phyloP scores from a whole-genome alignment of 2,329 filamentous ascomycete species.

The Emergomyces pasteurianus region DNA sequence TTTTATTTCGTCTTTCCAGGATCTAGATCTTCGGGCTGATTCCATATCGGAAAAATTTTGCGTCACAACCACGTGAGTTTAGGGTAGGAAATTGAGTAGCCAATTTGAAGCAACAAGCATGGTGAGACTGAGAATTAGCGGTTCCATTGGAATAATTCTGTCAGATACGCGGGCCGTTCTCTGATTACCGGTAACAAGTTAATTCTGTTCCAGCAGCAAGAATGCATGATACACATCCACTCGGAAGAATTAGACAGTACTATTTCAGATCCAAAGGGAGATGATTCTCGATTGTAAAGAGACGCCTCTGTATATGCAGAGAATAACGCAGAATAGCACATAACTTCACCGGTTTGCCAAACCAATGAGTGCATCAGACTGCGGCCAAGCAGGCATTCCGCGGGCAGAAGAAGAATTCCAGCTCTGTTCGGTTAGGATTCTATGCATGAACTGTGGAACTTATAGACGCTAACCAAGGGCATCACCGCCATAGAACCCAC shows the following conservation, averaged over 20 bases:
- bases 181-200: not conserved
- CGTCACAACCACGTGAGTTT: not conserved
- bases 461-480: not conserved
- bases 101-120: not conserved
- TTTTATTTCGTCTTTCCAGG: not conserved
- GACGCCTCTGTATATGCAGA: not conserved
- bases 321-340: not conserved
- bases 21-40: not conserved
- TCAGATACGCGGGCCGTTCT: not conserved
- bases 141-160: not conserved
- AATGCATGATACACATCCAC: not conserved
- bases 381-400: not conserved
- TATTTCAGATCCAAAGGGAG: not conserved
- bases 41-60: not conserved
- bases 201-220: not conserved
- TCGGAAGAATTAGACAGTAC: not conserved
- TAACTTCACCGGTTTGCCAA: not conserved
- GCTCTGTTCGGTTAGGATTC: not conserved
- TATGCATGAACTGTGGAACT: too few relatives aligned
- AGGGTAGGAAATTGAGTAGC: not conserved
- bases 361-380: not conserved
- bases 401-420: not conserved
- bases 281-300: not conserved
- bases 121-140: not conserved
- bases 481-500: too few relatives aligned